Percentiles rank a stretch among this genome's conserved stretches.
phyloP scores from a whole-genome alignment of 257 asterid genomes.

The Nemophila menziesii region DNA sequence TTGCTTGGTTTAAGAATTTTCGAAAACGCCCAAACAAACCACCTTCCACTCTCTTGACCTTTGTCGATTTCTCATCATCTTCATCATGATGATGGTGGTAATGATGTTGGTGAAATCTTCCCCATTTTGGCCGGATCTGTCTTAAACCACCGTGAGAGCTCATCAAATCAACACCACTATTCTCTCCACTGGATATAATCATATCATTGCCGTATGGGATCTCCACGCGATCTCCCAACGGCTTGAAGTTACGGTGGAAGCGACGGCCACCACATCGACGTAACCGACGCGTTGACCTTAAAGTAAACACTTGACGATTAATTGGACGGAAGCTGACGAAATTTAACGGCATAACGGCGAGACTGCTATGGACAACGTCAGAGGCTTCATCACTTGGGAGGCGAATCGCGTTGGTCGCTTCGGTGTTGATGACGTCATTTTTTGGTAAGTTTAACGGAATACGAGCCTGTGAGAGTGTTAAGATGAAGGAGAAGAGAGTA shows the following conservation, averaged over 20 bases:
- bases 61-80: conserved; percentile 7
- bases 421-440: conserved; percentile 11
- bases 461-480: conserved; percentile 30
- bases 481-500: conserved; percentile 25
- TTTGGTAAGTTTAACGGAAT: conserved; percentile 12
- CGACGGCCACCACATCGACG: conserved; percentile 20
- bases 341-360: conserved; percentile 18
- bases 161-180: conserved; percentile 20
- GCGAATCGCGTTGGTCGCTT: conserved; percentile 13
- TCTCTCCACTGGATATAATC: conserved; percentile 28
- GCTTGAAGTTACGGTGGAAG: conserved; percentile 20
- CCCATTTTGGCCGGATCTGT: conserved; percentile 21
- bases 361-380: conserved; percentile 13
- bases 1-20: conserved; percentile 36
- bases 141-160: conserved; percentile 11
- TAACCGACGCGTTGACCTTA: conserved; percentile 13
- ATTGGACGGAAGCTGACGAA: conserved; percentile 24
- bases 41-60: background rate
- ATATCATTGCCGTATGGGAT: conserved; percentile 35
- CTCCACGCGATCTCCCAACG: conserved; percentile 14
- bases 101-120: conserved; percentile 15
- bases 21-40: conserved; percentile 38
- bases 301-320: conserved; percentile 26
- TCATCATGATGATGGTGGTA: conserved; percentile 3
- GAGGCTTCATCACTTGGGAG: conserved; percentile 19